A percentile compares a stretch with the other conserved stretches of the same genome.
phyloP scores from a whole-genome alignment of 208 protist species.

The Crithidia bombi region DNA sequence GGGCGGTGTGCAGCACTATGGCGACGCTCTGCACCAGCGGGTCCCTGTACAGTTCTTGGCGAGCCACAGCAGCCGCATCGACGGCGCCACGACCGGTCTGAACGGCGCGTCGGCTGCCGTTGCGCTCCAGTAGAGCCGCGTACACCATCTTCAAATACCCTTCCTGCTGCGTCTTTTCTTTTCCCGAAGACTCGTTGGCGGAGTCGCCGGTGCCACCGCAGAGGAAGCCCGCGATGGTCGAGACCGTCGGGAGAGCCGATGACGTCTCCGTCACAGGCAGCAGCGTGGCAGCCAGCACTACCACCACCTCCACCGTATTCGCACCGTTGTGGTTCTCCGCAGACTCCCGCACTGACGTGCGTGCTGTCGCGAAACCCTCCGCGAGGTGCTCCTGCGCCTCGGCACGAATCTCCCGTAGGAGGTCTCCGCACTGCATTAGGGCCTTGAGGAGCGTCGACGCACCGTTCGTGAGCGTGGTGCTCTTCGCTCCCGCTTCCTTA shows the following conservation, averaged over 20 bases:
- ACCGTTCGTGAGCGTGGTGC: neutral
- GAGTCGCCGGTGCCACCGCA: slow-evolving; percentile 13
- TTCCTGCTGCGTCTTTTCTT: slow-evolving; percentile 39
- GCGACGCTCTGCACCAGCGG: slow-evolving; percentile 18
- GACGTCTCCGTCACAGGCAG: slow-evolving; percentile 14
- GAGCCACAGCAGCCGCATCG: slow-evolving; percentile 14
- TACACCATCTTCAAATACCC: slow-evolving; percentile 29
- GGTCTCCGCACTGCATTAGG: slow-evolving; percentile 20
- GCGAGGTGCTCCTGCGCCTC: slow-evolving; percentile 32
- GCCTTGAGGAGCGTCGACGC: neutral
- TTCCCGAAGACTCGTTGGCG: neutral
- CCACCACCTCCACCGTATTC: slow-evolving; percentile 19
- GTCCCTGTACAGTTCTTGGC: slow-evolving; percentile 4
- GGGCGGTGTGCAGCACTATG: slow-evolving; percentile 22
- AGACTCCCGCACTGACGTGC: slow-evolving; percentile 22
- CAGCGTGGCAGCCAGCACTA: slow-evolving; percentile 32
- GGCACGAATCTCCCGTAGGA: slow-evolving; percentile 12
- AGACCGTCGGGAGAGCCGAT: slow-evolving; percentile 14
- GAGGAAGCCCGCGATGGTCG: slow-evolving; percentile 30
- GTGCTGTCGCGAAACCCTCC: slow-evolving; percentile 18
- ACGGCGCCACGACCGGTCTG: slow-evolving; percentile 26
- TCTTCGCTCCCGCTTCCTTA: neutral
- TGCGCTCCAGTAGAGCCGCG: slow-evolving; percentile 19
- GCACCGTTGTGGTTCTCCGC: slow-evolving; percentile 1
- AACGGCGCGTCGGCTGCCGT: slow-evolving; percentile 2